Evolutionary conservation across 1,284 basidiomycete species (phyloP), one percentile per base, ranked within the genome.

Genomic region (Ceratobasidium sp.): DNA sequence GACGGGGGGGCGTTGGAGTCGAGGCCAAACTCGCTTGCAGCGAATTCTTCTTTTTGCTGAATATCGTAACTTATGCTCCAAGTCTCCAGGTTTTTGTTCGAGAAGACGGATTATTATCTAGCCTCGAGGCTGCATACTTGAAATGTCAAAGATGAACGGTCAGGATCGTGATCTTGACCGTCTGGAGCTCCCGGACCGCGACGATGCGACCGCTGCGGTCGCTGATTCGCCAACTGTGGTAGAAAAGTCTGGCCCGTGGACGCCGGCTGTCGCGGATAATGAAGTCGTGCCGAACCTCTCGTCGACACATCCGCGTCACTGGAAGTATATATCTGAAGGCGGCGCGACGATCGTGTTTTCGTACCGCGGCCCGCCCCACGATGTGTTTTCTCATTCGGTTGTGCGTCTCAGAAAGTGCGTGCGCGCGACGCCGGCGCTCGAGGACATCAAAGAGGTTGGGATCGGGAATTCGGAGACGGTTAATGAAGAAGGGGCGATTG

Each of bases 311-410:
- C 77, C 78, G 5, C 80, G 82, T 6, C 86, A 95, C 82, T 97
- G 95, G 96, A 85, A 83, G 77, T 98, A 97, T 82, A 85, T 95
- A 40, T 91, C 94, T 0, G 96, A 97, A 84, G 96, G 96, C 17
- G 94, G 93, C n/a, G 92, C 94, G 9, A 93, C 94, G 9, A 90
- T 95, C 79, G 94, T 97, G 29, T 95, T 95, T 83, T 90, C 92
- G 8, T 97, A 96, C 82, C 81, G 82, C 13, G 94, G 95, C 0
- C 84, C 88, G 0, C 64, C 79, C 0, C 77, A 84, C 68, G 82
- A 86, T 1, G 78, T 82, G 0, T 92, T 93, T 81, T 83, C 86
- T 64, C 89, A 89, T 7, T 92, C 86, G 54, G 92, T 92, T 0
- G 86, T 98, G 43, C 89, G 95, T 9, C 85, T 97, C 61, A 88